Percentiles rank a stretch among this genome's conserved stretches.
phyloP scores from a whole-genome alignment of 352 stramenopile genomes.

The Pythium oligandrum region DNA sequence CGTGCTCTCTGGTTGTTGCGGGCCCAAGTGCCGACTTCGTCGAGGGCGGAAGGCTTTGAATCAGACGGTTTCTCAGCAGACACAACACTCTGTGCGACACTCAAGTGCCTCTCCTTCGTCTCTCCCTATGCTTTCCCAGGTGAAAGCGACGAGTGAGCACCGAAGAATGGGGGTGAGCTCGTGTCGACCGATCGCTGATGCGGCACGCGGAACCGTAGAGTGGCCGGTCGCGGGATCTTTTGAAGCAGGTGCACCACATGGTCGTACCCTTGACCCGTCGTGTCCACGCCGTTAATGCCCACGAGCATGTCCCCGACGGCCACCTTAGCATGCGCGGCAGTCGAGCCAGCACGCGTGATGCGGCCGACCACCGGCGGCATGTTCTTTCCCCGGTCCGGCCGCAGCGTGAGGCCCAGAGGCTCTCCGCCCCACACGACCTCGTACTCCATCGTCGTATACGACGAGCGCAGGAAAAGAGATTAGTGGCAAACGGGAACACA shows the following conservation, averaged over 20 bases:
- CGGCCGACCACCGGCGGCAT: conserved; percentile 85
- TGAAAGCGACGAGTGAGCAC: neutral
- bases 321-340: conserved; percentile 72
- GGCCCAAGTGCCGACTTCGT: too few relatives aligned
- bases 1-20: too few relatives aligned
- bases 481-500: too few relatives aligned
- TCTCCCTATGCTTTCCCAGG: too few relatives aligned
- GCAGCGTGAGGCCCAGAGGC: conserved; percentile 74
- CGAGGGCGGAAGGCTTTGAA: too few relatives aligned
- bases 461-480: too few relatives aligned
- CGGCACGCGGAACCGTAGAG: conserved; percentile 78
- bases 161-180: conserved; percentile 1
- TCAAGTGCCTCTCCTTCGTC: too few relatives aligned
- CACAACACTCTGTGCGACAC: too few relatives aligned
- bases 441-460: conserved; percentile 62
- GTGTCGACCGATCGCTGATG: conserved; percentile 24
- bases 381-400: conserved; percentile 77
- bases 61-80: too few relatives aligned
- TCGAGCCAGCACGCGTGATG: conserved; percentile 81
- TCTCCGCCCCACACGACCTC: conserved; percentile 83
- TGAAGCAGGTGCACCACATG: conserved; percentile 78
- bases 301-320: conserved; percentile 87
- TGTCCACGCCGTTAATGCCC: conserved; percentile 85
- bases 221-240: conserved; percentile 71
- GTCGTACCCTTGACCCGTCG: conserved; percentile 81